These are phyloP conservation scores for Candida sp. DNA, from an alignment of 1,139 yeast genomes.

Conservation along the genomic window DNA sequence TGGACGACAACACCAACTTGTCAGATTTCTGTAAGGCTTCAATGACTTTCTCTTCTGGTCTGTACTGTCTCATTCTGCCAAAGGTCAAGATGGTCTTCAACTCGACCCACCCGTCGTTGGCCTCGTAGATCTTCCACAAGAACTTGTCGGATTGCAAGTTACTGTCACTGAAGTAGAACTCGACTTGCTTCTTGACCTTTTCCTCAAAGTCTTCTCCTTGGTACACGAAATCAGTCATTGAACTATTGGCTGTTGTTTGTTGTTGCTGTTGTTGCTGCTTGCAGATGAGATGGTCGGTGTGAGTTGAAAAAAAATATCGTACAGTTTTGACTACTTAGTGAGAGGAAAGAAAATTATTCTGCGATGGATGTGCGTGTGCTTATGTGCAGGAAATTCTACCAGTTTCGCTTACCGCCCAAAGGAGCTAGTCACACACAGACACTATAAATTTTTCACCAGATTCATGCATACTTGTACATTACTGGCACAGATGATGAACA, in stretches of 20 bases:
- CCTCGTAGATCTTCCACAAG: slow-evolving; percentile 82
- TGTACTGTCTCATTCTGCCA: slow-evolving; percentile 93
- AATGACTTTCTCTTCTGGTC: slow-evolving; percentile 85
- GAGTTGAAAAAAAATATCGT: not conserved
- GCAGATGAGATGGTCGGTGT: not conserved
- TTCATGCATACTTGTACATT: no score
- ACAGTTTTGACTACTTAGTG: no score
- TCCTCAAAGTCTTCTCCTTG: slow-evolving; percentile 50
- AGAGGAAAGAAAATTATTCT: not conserved
- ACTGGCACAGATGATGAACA: not conserved
- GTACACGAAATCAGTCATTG: slow-evolving; percentile 46
- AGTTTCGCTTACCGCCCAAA: no score
- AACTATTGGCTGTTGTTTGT: not conserved
- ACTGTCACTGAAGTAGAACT: slow-evolving; percentile 93
- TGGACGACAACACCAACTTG: slow-evolving; percentile 76
- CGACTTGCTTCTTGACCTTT: slow-evolving; percentile 85
- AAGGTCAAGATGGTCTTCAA: slow-evolving; percentile 88
- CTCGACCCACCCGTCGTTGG: slow-evolving; percentile 97
- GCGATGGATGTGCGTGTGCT: not conserved
- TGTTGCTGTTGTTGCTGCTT: not conserved
- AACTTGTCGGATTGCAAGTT: slow-evolving; percentile 92
- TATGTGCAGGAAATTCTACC: not conserved
- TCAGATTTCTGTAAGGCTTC: slow-evolving; percentile 69
- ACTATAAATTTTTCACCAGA: not conserved
- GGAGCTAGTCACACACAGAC: not conserved